Evolutionary conservation across 2,329 filamentous ascomycete species (phyloP), one percentile per base, ranked within the genome.

Genomic region (Diplodia scrobiculata): DNA sequence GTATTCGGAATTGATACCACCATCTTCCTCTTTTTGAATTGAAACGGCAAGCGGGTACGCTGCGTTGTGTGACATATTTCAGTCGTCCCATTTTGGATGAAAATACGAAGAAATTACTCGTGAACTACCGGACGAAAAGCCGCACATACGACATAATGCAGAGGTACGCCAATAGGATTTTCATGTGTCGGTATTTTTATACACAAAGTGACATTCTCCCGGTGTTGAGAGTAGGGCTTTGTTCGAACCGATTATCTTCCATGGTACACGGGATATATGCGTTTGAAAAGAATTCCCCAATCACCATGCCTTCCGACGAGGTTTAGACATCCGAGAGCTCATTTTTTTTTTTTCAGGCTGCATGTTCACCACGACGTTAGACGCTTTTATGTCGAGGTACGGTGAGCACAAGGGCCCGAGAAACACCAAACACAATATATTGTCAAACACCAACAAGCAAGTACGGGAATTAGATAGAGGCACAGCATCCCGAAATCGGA

Each of bases 1-100:
- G 29, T 32, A 53, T 14, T 32, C 51, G 29, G 51, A 53, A 53
- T 53, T 34, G 51, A 53, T 53, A 53, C 51, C 51, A 53, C 51
- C n/a, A 53, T 53, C 29, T 53, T 53, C 13, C 25, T 53, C 29
- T n/a, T 34, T 32, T 21, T 2, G 14, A 32, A n/a, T 19, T 53
- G 27, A 9, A 53, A 1, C 27, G 3, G 6, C 5, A 32, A 32
- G 17, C 17, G 51, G 21, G 19, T 17, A n/a, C 14, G 9, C n/a
- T 25, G n/a, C 14, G 14, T 27, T 29, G 25, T 32, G 50, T 50
- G 14, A 52, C 27, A 36, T 36, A 32, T 36, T 11, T 36, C 34
- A 36, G 9, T 36, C 10, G 9, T 36, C 10, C 34, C 7, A 36
- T 10, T 10, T 36, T 36, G 34, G 34, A 36, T 36, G 3, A 3